These are phyloP conservation scores for Nitzschia sp. DNA, from an alignment of 108 stramenopile species.

Conservation along the genomic window DNA sequence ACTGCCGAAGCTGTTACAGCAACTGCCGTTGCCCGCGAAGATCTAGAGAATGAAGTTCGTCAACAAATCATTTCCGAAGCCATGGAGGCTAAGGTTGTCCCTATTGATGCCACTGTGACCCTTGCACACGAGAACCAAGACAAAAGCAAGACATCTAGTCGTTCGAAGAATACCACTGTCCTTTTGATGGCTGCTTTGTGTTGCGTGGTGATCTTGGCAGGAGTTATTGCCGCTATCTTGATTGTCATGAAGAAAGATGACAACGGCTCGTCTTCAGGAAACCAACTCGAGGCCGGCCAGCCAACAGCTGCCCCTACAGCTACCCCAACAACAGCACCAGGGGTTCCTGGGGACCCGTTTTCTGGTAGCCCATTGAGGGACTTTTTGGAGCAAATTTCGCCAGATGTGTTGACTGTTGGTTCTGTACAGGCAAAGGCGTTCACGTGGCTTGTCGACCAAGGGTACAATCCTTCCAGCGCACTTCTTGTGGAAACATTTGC, in stretches of 20 bases:
- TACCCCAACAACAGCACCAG: too few species aligned
- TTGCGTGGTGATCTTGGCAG: background rate
- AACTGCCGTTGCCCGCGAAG: background rate
- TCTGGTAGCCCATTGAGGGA: background rate
- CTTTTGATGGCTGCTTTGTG: background rate
- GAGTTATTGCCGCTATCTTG: background rate
- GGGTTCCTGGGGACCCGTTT: too few species aligned
- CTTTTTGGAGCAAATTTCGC: background rate
- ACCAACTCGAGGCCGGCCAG: too few species aligned
- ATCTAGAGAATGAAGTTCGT: background rate
- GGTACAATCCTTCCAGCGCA: background rate
- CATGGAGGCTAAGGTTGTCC: background rate
- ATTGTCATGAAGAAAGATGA: too few species aligned
- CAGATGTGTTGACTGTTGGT: background rate
- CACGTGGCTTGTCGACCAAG: background rate
- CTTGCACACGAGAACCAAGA: background rate
- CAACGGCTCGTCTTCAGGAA: too few species aligned
- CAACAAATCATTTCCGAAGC: constrained; percentile 2
- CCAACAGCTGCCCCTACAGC: too few species aligned
- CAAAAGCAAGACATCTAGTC: background rate
- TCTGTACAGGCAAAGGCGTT: background rate
- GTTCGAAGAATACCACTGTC: background rate
- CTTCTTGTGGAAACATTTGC: background rate
- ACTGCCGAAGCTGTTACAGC: background rate
- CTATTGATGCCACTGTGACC: background rate